Conservation (phyloP, 495 filamentous ascomycete genomes). For the Penicillium malachiteum region DNA sequence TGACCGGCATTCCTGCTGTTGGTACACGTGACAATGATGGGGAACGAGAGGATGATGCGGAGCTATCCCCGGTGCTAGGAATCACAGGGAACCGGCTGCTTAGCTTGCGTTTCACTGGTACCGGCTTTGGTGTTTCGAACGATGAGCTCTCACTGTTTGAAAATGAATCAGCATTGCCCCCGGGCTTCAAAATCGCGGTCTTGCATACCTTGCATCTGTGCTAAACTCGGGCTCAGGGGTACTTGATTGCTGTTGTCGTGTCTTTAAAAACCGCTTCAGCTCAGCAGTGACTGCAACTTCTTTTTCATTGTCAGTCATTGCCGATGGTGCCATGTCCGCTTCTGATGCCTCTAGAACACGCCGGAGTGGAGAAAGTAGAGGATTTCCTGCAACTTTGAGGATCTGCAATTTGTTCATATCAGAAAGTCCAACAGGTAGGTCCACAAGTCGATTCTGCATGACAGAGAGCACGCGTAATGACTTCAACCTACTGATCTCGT, state of each 20-base stretch:
- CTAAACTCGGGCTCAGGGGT: slow-evolving; percentile 61
- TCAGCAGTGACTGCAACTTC: slow-evolving; percentile 68
- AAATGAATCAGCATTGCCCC: slow-evolving; percentile 2
- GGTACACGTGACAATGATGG: slow-evolving; percentile 56
- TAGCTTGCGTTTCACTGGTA: slow-evolving; percentile 68
- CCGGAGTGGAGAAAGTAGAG: slow-evolving; percentile 55
- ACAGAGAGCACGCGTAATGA: slow-evolving; percentile 76
- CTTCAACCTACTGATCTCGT: slow-evolving; percentile 73
- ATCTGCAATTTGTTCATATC: slow-evolving; percentile 87
- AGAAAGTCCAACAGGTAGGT: slow-evolving; percentile 76
- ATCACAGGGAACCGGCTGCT: slow-evolving; percentile 84
- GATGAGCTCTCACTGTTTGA: slow-evolving; percentile 46
- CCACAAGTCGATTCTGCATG: slow-evolving; percentile 80
- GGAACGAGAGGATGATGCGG: slow-evolving; percentile 53
- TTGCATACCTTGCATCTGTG: slow-evolving; percentile 63
- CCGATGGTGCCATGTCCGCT: slow-evolving; percentile 39
- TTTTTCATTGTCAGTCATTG: slow-evolving; percentile 55
- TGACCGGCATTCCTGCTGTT: slow-evolving; percentile 67
- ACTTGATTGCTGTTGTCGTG: slow-evolving; percentile 50
- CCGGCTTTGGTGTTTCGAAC: slow-evolving; percentile 71
- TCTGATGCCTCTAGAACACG: slow-evolving; percentile 44
- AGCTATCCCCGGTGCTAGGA: slow-evolving; percentile 56
- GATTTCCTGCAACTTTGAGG: slow-evolving; percentile 84
- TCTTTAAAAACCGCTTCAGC: slow-evolving; percentile 76
- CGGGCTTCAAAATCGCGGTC: slow-evolving; percentile 2